phyloP scores from a whole-genome alignment of 345 rosid species.

The Populus davidiana region DNA sequence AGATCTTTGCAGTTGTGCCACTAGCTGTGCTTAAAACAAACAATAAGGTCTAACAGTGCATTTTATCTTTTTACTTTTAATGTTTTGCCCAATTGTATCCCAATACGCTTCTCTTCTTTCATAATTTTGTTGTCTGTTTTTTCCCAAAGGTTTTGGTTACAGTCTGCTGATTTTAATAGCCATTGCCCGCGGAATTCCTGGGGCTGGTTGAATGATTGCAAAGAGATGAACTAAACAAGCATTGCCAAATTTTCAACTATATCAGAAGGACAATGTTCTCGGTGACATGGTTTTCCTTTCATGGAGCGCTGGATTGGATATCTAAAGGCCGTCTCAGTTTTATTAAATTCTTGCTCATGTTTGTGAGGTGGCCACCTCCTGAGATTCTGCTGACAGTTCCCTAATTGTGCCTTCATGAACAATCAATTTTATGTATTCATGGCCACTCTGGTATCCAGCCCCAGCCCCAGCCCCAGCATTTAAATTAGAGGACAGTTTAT shows the following conservation, averaged over 20 bases:
- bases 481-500: background rate
- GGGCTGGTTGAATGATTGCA: background rate
- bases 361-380: background rate
- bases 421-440: background rate
- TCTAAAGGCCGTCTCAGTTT: background rate
- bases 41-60: background rate
- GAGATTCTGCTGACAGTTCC: background rate
- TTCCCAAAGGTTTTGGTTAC: too few species aligned
- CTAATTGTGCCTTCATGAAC: background rate
- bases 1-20: background rate
- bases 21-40: background rate
- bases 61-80: too few species aligned
- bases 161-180: background rate
- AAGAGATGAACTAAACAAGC: background rate
- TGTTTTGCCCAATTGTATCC: background rate
- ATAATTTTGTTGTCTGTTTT: background rate
- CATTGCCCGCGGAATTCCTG: background rate
- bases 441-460: background rate
- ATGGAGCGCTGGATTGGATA: background rate
- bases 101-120: background rate
- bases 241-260: background rate
- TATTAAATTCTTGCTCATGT: background rate
- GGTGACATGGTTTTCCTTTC: background rate
- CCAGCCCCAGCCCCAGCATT: background rate
- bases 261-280: background rate